Evolutionary conservation across 2,329 filamentous ascomycete genomes (phyloP), one percentile per base, ranked within the genome.

Genomic region (Plectosphaerella sp.): DNA sequence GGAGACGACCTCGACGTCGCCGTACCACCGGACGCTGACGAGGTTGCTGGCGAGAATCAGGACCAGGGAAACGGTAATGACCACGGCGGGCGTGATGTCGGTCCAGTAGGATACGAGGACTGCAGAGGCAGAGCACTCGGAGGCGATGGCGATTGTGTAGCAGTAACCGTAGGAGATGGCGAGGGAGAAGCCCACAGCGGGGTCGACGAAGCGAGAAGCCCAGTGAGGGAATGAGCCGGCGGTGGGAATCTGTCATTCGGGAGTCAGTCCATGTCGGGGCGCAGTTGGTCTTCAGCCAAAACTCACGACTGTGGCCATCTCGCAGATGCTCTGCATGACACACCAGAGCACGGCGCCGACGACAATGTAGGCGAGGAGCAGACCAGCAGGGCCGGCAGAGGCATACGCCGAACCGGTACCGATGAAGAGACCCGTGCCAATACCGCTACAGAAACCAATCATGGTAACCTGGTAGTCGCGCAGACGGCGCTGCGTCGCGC

Each of bases 1-100:
- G 18, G 86, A 82, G 78, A 79, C 83, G 62, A 95, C 94, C 64
- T 94, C 89, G 0, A 84, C 80, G 68, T 91, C 87, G 45, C 88
- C 88, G 53, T 89, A 91, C 76, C 79, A 89, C 57, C 86, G 77
- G 16, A 91, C 87, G 1, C 85, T 86, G 54, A 92, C 75, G 46
- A 91, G 60, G 60, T 93, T 93, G 69, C 92, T 77, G 1, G 76
- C 51, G 1, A 69, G 75, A 52, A 78, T 77, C 2, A 78, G 57
- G 0, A 71, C 55, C 39, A 72, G 64, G 42, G 72, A 65, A 25
- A 85, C 80, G 28, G 80, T 76, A 50, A 88, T 86, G 48, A 87
- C 78, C 12, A 72, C 84, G 3, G 77, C 82, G 0, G 79, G 76
- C 0, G 82, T 61, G 9, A 67, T 46, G 10, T 60, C 60, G 1